Conservation (phyloP, 2,329 filamentous ascomycete species). For the Fusarium zealandicum region DNA sequence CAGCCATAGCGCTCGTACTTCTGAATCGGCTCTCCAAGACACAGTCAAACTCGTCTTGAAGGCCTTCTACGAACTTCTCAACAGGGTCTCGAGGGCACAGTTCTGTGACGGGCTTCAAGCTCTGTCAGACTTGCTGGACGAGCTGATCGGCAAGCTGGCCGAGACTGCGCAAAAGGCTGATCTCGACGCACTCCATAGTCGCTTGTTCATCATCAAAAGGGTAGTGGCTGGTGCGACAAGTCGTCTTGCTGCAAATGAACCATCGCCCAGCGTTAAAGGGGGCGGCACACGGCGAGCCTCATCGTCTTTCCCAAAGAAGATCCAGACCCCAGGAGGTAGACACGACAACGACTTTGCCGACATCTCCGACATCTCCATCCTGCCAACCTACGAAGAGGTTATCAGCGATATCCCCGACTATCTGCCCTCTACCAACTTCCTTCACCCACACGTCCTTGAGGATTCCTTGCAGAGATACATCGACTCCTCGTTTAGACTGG, state of each 20-base stretch:
- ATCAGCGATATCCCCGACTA: not conserved
- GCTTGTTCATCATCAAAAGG: constrained; percentile 2
- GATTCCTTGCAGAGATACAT: constrained; percentile 13
- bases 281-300: not conserved
- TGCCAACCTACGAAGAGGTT: constrained; percentile 13
- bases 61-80: constrained; percentile 2
- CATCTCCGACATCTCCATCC: constrained; percentile 25
- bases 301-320: not conserved
- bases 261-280: not conserved
- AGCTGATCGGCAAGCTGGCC: not conserved
- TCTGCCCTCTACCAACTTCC: constrained; percentile 9
- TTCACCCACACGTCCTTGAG: not conserved
- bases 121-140: not conserved
- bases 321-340: constrained; percentile 8
- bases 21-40: not conserved
- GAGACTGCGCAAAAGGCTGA: not conserved
- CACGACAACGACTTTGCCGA: constrained; percentile 27
- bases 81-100: not conserved
- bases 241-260: not conserved
- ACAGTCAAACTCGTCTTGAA: not conserved
- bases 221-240: not conserved
- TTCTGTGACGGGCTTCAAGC: not conserved
- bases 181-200: not conserved
- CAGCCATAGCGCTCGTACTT: not conserved
- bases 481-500: constrained; percentile 12